phyloP scores from a whole-genome alignment of 2,329 filamentous ascomycete species.

The Fusarium drepaniforme region DNA sequence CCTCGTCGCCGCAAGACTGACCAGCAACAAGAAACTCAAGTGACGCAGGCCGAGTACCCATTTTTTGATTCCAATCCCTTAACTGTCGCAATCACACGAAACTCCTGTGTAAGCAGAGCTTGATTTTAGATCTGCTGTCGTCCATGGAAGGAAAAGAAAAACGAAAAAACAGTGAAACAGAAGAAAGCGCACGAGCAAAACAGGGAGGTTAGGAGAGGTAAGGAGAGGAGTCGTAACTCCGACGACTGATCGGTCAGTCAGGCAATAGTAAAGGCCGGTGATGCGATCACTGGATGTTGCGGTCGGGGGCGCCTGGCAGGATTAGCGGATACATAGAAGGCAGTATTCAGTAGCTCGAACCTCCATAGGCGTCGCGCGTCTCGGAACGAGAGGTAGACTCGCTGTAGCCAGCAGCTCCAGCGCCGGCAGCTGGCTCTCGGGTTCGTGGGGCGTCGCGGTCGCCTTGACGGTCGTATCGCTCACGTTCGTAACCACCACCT shows the following conservation, averaged over 20 bases:
- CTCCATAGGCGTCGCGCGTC: constrained; percentile 58
- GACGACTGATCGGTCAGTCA: constrained; percentile 31
- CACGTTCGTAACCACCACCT: constrained; percentile 61
- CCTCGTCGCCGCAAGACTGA: constrained; percentile 53
- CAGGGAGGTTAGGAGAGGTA: constrained; percentile 43
- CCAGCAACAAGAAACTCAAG: constrained; percentile 51
- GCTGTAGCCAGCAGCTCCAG: constrained; percentile 53
- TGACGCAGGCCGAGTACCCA: constrained; percentile 51
- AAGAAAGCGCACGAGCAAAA: constrained; percentile 45
- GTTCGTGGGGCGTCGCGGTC: constrained; percentile 56
- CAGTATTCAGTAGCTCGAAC: constrained; percentile 48
- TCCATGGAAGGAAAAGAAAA: constrained; percentile 47
- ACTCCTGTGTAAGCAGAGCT: constrained; percentile 52
- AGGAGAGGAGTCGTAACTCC: constrained; percentile 42
- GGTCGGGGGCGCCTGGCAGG: constrained; percentile 46
- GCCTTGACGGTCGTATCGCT: constrained; percentile 61
- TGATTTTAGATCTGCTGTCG: constrained; percentile 44
- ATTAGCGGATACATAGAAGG: constrained; percentile 45
- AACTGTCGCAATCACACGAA: constrained; percentile 54
- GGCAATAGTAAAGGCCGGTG: constrained; percentile 22
- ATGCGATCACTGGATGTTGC: constrained; percentile 41
- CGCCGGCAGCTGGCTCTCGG: constrained; percentile 53
- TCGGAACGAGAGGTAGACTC: constrained; percentile 58
- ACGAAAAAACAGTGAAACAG: constrained; percentile 41
- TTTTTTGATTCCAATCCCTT: constrained; percentile 50